These are phyloP conservation scores for Acorus gramineus DNA, from an alignment of 106 monocot species.

Conservation along the genomic window DNA sequence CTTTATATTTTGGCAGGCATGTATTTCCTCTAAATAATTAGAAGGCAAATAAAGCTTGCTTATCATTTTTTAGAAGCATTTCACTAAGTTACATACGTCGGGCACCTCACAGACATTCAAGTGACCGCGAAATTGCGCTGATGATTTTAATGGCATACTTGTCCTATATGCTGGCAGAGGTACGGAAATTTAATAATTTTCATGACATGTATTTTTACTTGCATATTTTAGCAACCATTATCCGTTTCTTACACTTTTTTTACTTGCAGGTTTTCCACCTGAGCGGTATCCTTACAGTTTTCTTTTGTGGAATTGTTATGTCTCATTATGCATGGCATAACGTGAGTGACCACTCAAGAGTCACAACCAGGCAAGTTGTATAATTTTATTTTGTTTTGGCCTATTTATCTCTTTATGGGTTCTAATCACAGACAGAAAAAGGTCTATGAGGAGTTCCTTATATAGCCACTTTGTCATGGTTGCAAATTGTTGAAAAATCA, in stretches of 20 bases:
- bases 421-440: neutral
- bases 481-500: no score
- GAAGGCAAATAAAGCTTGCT: neutral
- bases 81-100: neutral
- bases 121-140: slow-evolving; percentile 73
- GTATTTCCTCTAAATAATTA: slow-evolving; percentile 4
- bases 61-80: neutral
- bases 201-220: neutral
- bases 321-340: slow-evolving; percentile 94
- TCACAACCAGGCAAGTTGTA: slow-evolving; percentile 54
- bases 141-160: slow-evolving; percentile 84
- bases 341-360: slow-evolving; percentile 58
- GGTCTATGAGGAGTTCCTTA: no score
- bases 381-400: neutral
- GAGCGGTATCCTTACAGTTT: slow-evolving; percentile 86
- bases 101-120: slow-evolving; percentile 58
- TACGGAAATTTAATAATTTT: slow-evolving; percentile 10
- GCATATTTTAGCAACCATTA: neutral
- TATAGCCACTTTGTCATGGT: no score
- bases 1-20: slow-evolving; percentile 67
- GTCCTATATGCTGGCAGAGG: slow-evolving; percentile 90
- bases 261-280: slow-evolving; percentile 45
- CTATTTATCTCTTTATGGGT: neutral
- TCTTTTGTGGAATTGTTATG: slow-evolving; percentile 90
- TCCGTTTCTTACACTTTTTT: neutral